phyloP scores from a whole-genome alignment of 495 filamentous ascomycete genomes.

The Xylaria castorea region DNA sequence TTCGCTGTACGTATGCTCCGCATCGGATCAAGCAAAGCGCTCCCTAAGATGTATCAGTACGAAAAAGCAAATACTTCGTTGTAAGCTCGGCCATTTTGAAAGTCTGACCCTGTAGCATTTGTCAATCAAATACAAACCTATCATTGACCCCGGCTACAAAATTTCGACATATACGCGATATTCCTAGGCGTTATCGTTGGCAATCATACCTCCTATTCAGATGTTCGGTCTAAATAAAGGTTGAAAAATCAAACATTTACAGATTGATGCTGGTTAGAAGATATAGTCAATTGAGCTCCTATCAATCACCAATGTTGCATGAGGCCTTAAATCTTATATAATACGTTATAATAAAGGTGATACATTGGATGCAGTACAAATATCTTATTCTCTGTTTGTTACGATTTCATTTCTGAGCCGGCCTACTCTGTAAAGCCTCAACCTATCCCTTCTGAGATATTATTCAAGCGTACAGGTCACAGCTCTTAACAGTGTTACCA shows the following conservation, averaged over 20 bases:
- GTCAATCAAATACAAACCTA: not conserved
- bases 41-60: not conserved
- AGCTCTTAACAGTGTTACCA: not conserved
- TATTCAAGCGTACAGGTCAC: not conserved
- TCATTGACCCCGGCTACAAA: not conserved
- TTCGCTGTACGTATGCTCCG: not conserved
- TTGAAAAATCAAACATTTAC: not conserved
- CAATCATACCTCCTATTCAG: not conserved
- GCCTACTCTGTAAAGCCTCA: not conserved
- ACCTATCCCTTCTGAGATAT: too few species aligned
- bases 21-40: not conserved
- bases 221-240: not conserved
- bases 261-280: not conserved
- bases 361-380: not conserved
- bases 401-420: not conserved
- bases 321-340: too few species aligned
- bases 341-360: too few species aligned
- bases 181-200: not conserved
- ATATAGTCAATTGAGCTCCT: too few species aligned
- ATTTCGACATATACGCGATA: not conserved
- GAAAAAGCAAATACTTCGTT: not conserved
- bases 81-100: not conserved
- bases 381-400: not conserved
- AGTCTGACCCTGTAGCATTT: not conserved
- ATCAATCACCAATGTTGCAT: not conserved